Evolutionary conservation across 108 stramenopile species (phyloP).

Genomic region (Cyclotella cryptica): DNA sequence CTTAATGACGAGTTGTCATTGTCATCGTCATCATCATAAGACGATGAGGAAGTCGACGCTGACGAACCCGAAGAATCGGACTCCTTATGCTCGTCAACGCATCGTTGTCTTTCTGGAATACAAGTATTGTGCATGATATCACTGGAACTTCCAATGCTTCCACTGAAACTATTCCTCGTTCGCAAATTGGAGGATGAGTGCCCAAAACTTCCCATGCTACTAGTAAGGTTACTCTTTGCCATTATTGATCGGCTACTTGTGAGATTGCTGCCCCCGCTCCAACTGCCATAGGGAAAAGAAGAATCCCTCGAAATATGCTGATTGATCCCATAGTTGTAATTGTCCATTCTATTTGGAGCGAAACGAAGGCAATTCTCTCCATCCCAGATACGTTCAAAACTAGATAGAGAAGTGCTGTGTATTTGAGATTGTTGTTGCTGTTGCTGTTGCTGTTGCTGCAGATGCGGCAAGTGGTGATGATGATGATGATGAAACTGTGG

Average conservation of each 20-base stretch:
- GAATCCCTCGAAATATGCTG: slow-evolving; percentile 11
- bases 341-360: slow-evolving; percentile 4
- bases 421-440: not conserved
- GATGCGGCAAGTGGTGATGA: not conserved
- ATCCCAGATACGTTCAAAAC: slow-evolving; percentile 17
- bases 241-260: not conserved
- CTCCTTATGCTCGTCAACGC: slow-evolving; percentile 6
- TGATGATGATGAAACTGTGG: slow-evolving; percentile 10
- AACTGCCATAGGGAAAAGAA: slow-evolving; percentile 7
- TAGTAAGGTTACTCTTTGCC: not conserved
- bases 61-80: slow-evolving; percentile 24
- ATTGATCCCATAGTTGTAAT: not conserved
- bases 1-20: slow-evolving; percentile 16
- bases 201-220: too few relatives aligned
- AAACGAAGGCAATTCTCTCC: slow-evolving; percentile 15
- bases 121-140: slow-evolving; percentile 7
- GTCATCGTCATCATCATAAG: slow-evolving; percentile 18
- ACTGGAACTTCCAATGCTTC: not conserved
- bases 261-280: not conserved
- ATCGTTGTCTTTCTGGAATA: slow-evolving; percentile 4
- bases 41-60: slow-evolving; percentile 25
- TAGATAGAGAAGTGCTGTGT: not conserved
- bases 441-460: not conserved
- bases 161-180: not conserved
- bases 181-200: not conserved